Percentiles rank a stretch among this genome's conserved stretches.
phyloP scores from a whole-genome alignment of 306 rosid species.

The Trifolium subterraneum region DNA sequence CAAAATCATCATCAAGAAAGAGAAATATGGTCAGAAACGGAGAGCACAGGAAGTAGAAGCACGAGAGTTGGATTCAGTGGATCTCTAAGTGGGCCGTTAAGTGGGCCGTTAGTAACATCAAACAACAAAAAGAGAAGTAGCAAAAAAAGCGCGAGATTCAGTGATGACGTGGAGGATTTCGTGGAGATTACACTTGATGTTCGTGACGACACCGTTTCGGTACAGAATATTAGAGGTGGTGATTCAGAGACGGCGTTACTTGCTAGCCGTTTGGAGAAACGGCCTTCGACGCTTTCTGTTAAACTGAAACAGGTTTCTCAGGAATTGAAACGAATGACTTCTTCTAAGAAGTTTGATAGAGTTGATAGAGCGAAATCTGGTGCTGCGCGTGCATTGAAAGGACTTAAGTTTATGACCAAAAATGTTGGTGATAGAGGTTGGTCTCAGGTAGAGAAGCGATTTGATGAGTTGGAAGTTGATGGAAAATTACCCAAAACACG shows the following conservation, averaged over 20 bases:
- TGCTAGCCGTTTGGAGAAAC: slow-evolving; percentile 63
- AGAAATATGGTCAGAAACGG: slow-evolving; percentile 65
- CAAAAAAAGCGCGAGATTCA: slow-evolving; percentile 62
- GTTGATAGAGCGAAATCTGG: slow-evolving; percentile 75
- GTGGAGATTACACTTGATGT: slow-evolving; percentile 88
- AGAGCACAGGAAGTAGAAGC: slow-evolving; percentile 54
- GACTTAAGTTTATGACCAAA: slow-evolving; percentile 79
- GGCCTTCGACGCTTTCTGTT: slow-evolving; percentile 56
- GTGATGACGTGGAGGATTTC: slow-evolving; percentile 57
- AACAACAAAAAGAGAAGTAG: slow-evolving; percentile 49
- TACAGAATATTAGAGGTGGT: slow-evolving; percentile 72
- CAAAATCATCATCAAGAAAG: background rate
- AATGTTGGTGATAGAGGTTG: slow-evolving; percentile 70
- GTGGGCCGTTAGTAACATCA: slow-evolving; percentile 61
- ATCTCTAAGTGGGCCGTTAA: slow-evolving; percentile 67
- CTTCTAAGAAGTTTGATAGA: slow-evolving; percentile 60
- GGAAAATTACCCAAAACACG: slow-evolving; percentile 66
- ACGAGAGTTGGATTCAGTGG: slow-evolving; percentile 68
- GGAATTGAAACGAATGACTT: slow-evolving; percentile 77
- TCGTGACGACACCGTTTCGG: slow-evolving; percentile 65
- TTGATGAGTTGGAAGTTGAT: slow-evolving; percentile 58
- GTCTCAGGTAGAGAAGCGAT: slow-evolving; percentile 68
- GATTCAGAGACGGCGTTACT: slow-evolving; percentile 70
- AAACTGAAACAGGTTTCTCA: slow-evolving; percentile 75
- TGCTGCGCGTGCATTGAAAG: slow-evolving; percentile 75